Evolutionary conservation across 257 asterid genomes (phyloP), one percentile per base, ranked within the genome.

Genomic region (Vinca minor): DNA sequence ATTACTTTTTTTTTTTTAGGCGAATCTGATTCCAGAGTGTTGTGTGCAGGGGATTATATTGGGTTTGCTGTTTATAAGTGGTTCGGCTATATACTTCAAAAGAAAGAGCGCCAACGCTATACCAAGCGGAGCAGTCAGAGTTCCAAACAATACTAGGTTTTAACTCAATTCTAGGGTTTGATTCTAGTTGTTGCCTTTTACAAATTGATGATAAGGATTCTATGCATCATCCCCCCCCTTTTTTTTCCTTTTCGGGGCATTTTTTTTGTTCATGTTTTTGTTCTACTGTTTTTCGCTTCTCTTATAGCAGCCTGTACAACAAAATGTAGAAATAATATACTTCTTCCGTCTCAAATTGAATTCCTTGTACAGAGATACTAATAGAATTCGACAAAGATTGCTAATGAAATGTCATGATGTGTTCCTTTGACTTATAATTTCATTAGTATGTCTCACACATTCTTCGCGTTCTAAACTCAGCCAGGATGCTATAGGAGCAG

Each of bases 81-180:
- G 98, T 70, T 86, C 96, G 0, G 81, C 87, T 60, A 84, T 92
- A 57, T 87, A 78, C 82, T 76, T 73, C 76, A 85, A 81, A 76
- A 78, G 84, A 68, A 85, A 71, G 76, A 82, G 89, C 73, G 62
- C 75, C 23, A 68, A 70, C 71, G 66, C 74, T 32, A 50, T 58
- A 3, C 80, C 92, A 23, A 80, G 81, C 39, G 85, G 74, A 31
- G 81, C 82, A 61, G 78, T 79, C 46, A 85, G 95, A 79, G 78
- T 85, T 70, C 89, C 96, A 12, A 80, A 81, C 32, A 86, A 54
- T 79, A 76, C 87, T 75, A 83, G 95, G 75, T 88, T 88, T 74
- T 91, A 66, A 78, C 59, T 34, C 29, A 18, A 48, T 45, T 46
- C 31, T 29, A 7, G n/a, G n/a, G n/a, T n/a, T n/a, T n/a, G n/a